Evolutionary conservation across 495 filamentous ascomycete species (phyloP), one percentile per base, ranked within the genome.

Genomic region (Acidomyces sp.): DNA sequence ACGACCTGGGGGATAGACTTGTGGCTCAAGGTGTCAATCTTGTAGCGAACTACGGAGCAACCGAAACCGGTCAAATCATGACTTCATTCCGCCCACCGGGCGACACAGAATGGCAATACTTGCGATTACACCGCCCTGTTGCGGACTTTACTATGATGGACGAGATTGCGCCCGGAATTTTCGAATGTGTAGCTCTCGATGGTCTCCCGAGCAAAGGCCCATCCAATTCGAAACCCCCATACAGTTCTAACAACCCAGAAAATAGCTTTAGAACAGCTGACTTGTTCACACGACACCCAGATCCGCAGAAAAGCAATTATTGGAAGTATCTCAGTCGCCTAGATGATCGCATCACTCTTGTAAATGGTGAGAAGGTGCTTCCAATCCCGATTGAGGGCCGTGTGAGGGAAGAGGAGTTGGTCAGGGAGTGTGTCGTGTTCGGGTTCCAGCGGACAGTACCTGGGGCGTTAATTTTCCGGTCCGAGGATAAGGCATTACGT

Each of bases 331-430:
- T 72, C 15, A 67, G 64, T 3, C 65, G 80, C 4, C 50, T 71
- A 2, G 80, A 85, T 40, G 75, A 80, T 46, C 62, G 68, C 1
- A 64, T 84, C 11, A 76, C 71, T 0, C 65, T 84, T 6, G 51
- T 70, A 4, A 84, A 74, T 41, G 80, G 79, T 0, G 77, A 83
- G 49, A 85, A 85, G 41, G 67, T 80, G 0, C 59, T 78, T n/a
- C 77, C 80, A 0, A 46, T 79, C 3, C 57, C 65, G 0, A 72
- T 78, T 33, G 80, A 83, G 52, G 70, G 71, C 1, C 54, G 48
- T 1, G 64, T 82, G 17, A 67, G 70, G 34, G 57, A 69, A 16
- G 55, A 71, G 35, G 52, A 57, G 7, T 41, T 68, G 1, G 59
- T 80, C 2, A 54, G 65, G 20, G 78, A 80, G 39, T 71, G 67